Conservation (phyloP, 352 stramenopile genomes). For the Globisporangium mamillatum region DNA sequence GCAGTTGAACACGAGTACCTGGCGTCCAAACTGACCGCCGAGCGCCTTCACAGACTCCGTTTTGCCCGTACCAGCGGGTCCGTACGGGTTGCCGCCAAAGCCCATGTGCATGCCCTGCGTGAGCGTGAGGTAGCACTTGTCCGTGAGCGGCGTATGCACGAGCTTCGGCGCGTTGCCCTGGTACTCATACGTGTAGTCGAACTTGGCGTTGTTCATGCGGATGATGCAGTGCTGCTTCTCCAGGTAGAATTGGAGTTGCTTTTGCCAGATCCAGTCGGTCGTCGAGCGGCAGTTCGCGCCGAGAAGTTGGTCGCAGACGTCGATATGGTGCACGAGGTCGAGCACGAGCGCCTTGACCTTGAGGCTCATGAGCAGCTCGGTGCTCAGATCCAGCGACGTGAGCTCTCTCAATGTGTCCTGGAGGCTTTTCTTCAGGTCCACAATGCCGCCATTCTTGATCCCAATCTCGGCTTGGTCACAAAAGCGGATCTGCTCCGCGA, state of each 20-base stretch:
- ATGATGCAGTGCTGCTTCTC: conserved; percentile 60
- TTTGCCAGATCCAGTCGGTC: conserved; percentile 90
- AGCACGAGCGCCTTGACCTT: conserved; percentile 95
- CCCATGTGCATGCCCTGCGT: conserved; percentile 92
- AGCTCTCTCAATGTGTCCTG: conserved; percentile 72
- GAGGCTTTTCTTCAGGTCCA: conserved; percentile 62
- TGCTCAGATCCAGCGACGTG: conserved; percentile 84
- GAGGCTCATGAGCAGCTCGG: conserved; percentile 86
- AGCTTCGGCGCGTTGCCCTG: conserved; percentile 92
- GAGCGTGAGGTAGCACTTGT: conserved; percentile 94
- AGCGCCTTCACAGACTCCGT: conserved; percentile 95
- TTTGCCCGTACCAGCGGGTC: conserved; percentile 93
- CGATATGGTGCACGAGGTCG: conserved; percentile 95
- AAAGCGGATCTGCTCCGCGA: conserved; percentile 93
- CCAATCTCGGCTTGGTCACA: conserved; percentile 82
- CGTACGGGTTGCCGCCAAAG: conserved; percentile 94
- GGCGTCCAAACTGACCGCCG: conserved; percentile 84
- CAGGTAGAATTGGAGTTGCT: conserved; percentile 92
- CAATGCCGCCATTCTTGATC: conserved; percentile 72
- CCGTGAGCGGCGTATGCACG: conserved; percentile 93
- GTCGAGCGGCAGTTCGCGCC: conserved; percentile 52
- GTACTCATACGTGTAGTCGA: conserved; percentile 95
- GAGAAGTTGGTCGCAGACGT: conserved; percentile 91
- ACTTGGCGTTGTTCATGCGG: conserved; percentile 78
- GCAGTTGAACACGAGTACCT: conserved; percentile 94